Evolutionary conservation across 371 early-diverging fungal genomes (phyloP).

Genomic region (Mucor irregularis): DNA sequence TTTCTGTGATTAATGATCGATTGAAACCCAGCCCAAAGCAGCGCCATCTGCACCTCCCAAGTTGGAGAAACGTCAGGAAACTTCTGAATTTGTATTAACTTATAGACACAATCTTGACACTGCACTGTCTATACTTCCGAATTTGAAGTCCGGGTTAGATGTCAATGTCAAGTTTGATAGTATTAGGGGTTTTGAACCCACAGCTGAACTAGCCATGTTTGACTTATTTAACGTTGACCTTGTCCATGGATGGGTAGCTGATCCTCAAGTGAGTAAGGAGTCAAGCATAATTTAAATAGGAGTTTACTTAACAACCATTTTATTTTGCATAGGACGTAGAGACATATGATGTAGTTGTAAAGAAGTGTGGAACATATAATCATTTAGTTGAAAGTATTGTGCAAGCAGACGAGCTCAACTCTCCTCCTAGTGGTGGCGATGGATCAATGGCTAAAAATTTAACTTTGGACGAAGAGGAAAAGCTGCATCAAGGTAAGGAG

Average conservation of each 20-base stretch:
- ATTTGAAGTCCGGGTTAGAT: slow-evolving; percentile 61
- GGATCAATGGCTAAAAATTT: slow-evolving; percentile 1
- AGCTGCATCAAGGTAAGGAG: slow-evolving; percentile 31
- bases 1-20: too few species aligned
- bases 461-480: slow-evolving; percentile 25
- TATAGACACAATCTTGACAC: slow-evolving; percentile 43
- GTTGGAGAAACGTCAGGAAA: slow-evolving; percentile 15
- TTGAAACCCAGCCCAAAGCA: background rate
- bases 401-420: slow-evolving; percentile 57
- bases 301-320: background rate
- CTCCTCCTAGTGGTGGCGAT: slow-evolving; percentile 38
- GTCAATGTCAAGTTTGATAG: slow-evolving; percentile 83
- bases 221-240: slow-evolving; percentile 77
- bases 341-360: slow-evolving; percentile 57
- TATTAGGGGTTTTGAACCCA: slow-evolving; percentile 77
- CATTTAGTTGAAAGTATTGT: slow-evolving; percentile 79
- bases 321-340: slow-evolving; percentile 31
- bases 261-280: slow-evolving; percentile 48
- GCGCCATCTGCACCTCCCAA: background rate
- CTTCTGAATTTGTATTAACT: slow-evolving; percentile 35
- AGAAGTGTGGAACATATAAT: slow-evolving; percentile 70
- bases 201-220: slow-evolving; percentile 76
- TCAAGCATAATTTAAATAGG: background rate
- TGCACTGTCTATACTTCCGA: slow-evolving; percentile 55
- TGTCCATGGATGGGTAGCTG: slow-evolving; percentile 91